Percentiles rank a stretch among this genome's conserved stretches.
phyloP scores from a whole-genome alignment of 495 filamentous ascomycete species.

The Daldinia bambusicola region DNA sequence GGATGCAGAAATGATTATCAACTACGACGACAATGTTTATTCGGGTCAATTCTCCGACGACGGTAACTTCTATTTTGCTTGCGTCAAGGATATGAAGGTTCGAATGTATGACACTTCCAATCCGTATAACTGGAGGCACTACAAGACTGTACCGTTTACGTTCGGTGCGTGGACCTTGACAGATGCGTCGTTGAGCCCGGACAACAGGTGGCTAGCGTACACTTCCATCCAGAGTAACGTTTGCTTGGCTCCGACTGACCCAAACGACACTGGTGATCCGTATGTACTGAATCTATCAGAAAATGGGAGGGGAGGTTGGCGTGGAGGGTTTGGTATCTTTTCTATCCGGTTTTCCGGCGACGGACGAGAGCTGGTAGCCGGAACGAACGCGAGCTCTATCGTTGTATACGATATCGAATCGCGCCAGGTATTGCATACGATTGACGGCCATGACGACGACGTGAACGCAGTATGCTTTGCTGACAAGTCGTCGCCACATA shows the following conservation, averaged over 20 bases:
- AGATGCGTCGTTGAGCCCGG: constrained; percentile 89
- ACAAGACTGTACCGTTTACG: constrained; percentile 89
- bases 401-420: constrained; percentile 95
- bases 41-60: constrained; percentile 97
- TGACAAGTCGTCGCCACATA: constrained; percentile 88
- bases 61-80: constrained; percentile 98
- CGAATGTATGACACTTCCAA: constrained; percentile 98
- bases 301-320: constrained; percentile 56
- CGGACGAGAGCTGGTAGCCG: constrained; percentile 89
- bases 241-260: constrained; percentile 87
- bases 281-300: constrained; percentile 73
- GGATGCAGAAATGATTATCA: constrained; percentile 85
- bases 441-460: constrained; percentile 83
- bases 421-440: constrained; percentile 73
- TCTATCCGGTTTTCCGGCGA: constrained; percentile 94
- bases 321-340: constrained; percentile 74
- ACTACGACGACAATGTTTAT: constrained; percentile 86
- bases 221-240: constrained; percentile 84
- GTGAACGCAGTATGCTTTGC: constrained; percentile 98
- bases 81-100: constrained; percentile 90
- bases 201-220: constrained; percentile 91
- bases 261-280: constrained; percentile 79
- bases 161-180: constrained; percentile 95
- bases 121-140: constrained; percentile 93
- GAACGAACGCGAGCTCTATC: constrained; percentile 79